Percentiles rank a stretch among this genome's conserved stretches.
Evolutionary conservation across 2,329 filamentous ascomycete species (phyloP).

Genomic region (Trichoderma semiorbis): DNA sequence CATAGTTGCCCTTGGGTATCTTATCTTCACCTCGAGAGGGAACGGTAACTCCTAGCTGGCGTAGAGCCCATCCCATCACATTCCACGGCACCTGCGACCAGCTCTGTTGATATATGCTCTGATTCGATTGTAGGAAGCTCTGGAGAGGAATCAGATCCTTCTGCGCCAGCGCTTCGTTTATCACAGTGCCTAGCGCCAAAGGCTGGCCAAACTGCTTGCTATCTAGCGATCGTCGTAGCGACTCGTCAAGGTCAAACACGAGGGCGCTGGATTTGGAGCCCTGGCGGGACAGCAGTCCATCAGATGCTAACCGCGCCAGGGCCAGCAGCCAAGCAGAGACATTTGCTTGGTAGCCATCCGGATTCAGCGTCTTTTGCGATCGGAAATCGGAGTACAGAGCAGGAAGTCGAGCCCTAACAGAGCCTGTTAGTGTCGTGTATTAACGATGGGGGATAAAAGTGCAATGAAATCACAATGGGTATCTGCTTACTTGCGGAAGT

Average conservation of each 20-base stretch:
- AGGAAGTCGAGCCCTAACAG: conserved; percentile 65
- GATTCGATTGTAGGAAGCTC: conserved; percentile 61
- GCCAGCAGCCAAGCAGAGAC: conserved; percentile 74
- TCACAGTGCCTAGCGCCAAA: conserved; percentile 72
- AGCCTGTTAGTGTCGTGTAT: not conserved
- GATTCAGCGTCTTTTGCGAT: conserved; percentile 69
- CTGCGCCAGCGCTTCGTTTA: conserved; percentile 68
- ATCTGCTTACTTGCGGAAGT: conserved; percentile 53
- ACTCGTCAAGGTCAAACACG: conserved; percentile 54
- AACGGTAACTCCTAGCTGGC: conserved; percentile 62
- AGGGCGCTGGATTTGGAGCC: conserved; percentile 45
- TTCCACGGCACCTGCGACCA: conserved; percentile 66
- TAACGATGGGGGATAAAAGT: not conserved
- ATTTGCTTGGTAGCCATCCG: conserved; percentile 81
- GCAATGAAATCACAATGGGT: not conserved
- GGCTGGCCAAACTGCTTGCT: conserved; percentile 77
- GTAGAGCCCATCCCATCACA: conserved; percentile 71
- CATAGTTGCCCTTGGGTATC: conserved; percentile 60
- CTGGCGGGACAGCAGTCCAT: conserved; percentile 50
- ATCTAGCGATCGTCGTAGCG: conserved; percentile 68
- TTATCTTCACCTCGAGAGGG: conserved; percentile 47
- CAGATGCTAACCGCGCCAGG: conserved; percentile 64
- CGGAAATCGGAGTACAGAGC: conserved; percentile 88
- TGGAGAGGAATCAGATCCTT: conserved; percentile 67
- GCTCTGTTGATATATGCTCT: conserved; percentile 68